Evolutionary conservation across 2,329 filamentous ascomycete genomes (phyloP).

Genomic region (Arthrobotrys megalospora): DNA sequence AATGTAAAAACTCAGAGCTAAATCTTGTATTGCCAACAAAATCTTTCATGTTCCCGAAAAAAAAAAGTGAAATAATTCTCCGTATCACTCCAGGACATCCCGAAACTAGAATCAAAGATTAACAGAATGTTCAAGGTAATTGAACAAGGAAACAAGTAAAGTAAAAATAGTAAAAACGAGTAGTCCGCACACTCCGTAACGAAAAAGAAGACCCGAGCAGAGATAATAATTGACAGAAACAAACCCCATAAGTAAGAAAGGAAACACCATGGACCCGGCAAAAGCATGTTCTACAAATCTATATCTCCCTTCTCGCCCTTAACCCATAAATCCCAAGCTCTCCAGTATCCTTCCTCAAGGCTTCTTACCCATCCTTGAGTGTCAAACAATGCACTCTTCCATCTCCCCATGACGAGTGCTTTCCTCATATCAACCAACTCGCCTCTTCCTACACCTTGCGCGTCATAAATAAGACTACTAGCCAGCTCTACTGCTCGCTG

Average conservation of each 20-base stretch:
- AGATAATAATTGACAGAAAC: constrained; percentile 46
- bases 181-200: constrained; percentile 32
- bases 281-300: constrained; percentile 73
- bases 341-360: constrained; percentile 87
- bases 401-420: constrained; percentile 85
- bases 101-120: constrained; percentile 30
- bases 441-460: constrained; percentile 74
- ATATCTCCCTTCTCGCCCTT: constrained; percentile 91
- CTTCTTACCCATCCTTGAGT: constrained; percentile 92
- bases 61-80: constrained; percentile 46
- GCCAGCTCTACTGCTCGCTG: constrained; percentile 80
- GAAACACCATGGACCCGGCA: constrained; percentile 18
- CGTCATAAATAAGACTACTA: constrained; percentile 74
- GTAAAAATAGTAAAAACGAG: constrained; percentile 23
- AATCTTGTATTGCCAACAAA: constrained; percentile 44
- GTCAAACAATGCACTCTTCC: constrained; percentile 90
- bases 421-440: constrained; percentile 83
- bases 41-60: constrained; percentile 19
- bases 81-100: constrained; percentile 41
- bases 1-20: constrained; percentile 31
- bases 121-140: not conserved
- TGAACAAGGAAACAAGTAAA: not conserved
- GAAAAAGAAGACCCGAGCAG: constrained; percentile 33
- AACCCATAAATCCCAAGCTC: constrained; percentile 91
- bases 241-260: constrained; percentile 40